Conservation (phyloP, 2,329 filamentous ascomycete genomes). For the Pezicula rhizophila region DNA sequence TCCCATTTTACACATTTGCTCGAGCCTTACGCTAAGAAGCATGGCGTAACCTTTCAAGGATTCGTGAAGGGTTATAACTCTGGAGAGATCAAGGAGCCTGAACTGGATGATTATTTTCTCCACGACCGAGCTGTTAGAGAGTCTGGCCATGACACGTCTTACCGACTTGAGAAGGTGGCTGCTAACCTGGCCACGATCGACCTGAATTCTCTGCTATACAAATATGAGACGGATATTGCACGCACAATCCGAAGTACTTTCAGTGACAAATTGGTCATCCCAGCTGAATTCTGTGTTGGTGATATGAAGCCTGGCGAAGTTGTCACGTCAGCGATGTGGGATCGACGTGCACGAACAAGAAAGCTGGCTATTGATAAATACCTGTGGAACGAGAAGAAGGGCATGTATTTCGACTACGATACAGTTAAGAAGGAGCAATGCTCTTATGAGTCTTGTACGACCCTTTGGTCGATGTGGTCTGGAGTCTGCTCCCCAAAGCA, state of each 20-base stretch:
- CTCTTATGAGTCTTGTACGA: slow-evolving; percentile 85
- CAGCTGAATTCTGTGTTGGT: slow-evolving; percentile 71
- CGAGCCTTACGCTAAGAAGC: slow-evolving; percentile 39
- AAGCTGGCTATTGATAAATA: slow-evolving; percentile 86
- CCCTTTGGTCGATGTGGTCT: slow-evolving; percentile 97
- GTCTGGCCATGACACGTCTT: slow-evolving; percentile 93
- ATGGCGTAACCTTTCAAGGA: slow-evolving; percentile 73
- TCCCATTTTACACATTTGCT: slow-evolving; percentile 44
- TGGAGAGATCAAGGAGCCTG: slow-evolving; percentile 69
- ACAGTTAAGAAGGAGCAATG: slow-evolving; percentile 75
- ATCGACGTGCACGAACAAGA: slow-evolving; percentile 77
- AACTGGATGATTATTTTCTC: slow-evolving; percentile 90
- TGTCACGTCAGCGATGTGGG: slow-evolving; percentile 83
- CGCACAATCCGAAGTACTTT: slow-evolving; percentile 80
- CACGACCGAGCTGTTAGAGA: slow-evolving; percentile 95
- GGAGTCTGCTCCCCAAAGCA: slow-evolving; percentile 80
- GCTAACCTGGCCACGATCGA: slow-evolving; percentile 91
- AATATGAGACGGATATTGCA: slow-evolving; percentile 93
- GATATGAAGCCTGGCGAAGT: slow-evolving; percentile 61
- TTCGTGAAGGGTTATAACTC: slow-evolving; percentile 88
- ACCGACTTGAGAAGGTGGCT: slow-evolving; percentile 82
- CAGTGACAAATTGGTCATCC: slow-evolving; percentile 74
- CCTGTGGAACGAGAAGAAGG: slow-evolving; percentile 84
- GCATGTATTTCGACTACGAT: slow-evolving; percentile 98
- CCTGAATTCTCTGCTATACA: slow-evolving; percentile 90